phyloP scores from a whole-genome alignment of 345 rosid species.

The Carallia pectinifolia region DNA sequence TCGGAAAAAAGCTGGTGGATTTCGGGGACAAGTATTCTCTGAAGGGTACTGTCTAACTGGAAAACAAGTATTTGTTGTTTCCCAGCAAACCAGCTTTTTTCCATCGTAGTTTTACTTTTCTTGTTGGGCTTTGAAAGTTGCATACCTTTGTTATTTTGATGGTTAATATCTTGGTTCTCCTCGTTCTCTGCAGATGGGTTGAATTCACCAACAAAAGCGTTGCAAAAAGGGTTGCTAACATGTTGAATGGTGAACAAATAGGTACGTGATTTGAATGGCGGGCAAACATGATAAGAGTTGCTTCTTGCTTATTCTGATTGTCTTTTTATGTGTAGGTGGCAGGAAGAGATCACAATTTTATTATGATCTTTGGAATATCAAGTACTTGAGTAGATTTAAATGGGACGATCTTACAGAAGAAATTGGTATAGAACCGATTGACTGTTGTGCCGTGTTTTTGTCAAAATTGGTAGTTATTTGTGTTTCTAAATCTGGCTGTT shows the following conservation, averaged over 20 bases:
- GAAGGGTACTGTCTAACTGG: constrained; percentile 61
- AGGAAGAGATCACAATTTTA: constrained; percentile 73
- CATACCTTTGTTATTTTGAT: constrained; percentile 1
- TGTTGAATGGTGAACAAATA: constrained; percentile 89
- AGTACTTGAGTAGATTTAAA: constrained; percentile 87
- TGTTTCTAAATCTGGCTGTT: constrained; percentile 25
- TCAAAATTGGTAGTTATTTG: neutral
- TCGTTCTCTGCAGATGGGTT: constrained; percentile 67
- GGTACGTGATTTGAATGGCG: constrained; percentile 37
- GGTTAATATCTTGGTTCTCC: neutral
- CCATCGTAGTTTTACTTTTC: neutral
- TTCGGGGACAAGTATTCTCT: constrained; percentile 56
- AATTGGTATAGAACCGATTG: constrained; percentile 48
- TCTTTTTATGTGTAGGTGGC: constrained; percentile 52
- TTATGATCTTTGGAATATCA: constrained; percentile 93
- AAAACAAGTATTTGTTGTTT: neutral
- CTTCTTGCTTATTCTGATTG: neutral
- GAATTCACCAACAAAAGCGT: constrained; percentile 73
- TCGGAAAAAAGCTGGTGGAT: constrained; percentile 44
- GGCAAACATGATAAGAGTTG: neutral
- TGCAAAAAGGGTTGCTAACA: constrained; percentile 76
- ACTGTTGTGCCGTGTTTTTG: constrained; percentile 1
- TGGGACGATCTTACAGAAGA: constrained; percentile 96
- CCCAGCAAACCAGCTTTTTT: too few relatives aligned
- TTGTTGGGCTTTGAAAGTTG: constrained; percentile 2